Evolutionary conservation across 192 early-diverging fungal species (phyloP).

Genomic region (Lunasporangiospora selenospora): DNA sequence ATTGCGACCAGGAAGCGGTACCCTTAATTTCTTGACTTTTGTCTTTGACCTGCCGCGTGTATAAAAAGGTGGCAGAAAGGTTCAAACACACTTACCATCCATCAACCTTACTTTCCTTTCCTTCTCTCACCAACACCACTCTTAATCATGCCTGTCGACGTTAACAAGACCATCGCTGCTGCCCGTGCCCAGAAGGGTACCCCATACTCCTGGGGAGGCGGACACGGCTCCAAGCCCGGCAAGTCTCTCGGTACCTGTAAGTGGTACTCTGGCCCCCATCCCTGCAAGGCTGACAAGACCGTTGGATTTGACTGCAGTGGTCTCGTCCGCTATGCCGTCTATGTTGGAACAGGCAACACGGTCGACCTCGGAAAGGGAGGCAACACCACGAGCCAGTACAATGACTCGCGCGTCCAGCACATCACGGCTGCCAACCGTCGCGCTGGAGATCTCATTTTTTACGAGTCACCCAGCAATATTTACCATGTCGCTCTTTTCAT

Average conservation of each 20-base stretch:
- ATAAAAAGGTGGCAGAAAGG: no score
- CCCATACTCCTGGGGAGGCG: constrained; percentile 10
- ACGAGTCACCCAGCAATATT: not conserved
- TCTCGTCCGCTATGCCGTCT: constrained; percentile 3
- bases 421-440: not conserved
- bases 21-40: no score
- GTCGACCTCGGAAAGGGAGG: constrained; percentile 1
- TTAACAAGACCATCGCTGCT: not conserved
- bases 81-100: no score
- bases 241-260: not conserved
- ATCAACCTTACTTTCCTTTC: no score
- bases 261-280: not conserved
- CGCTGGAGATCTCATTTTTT: constrained; percentile 3
- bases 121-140: no score
- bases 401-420: not conserved
- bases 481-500: not conserved
- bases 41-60: no score
- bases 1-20: no score
- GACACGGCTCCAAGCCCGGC: not conserved
- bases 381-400: not conserved
- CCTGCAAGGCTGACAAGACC: not conserved
- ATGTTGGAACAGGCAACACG: not conserved
- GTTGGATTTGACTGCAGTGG: constrained; percentile 11
- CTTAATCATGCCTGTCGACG: no score
- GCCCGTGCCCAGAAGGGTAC: not conserved